Base-by-base conservation (phyloP, 768 basidiomycete species). In the Panus rudis region DNA sequence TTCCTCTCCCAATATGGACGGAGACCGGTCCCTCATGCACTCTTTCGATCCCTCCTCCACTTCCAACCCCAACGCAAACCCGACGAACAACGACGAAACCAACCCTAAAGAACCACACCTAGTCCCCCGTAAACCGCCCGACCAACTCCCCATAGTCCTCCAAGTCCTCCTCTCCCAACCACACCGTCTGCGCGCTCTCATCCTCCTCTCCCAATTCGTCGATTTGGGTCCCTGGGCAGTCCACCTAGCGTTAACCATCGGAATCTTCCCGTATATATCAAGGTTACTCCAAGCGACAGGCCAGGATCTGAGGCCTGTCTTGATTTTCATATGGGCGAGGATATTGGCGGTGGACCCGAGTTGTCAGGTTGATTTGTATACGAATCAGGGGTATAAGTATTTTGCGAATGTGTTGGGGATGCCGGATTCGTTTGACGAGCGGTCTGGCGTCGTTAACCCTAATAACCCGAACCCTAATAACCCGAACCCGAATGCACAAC, bases 191-290 rank as follows among this genome's bases (percentile, higher is more conserved):
- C 82, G 92, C 6, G 96, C 96, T 2, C 81, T 99, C 47, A 94
- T 97, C 51, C 79, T 97, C 19, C 76, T 99, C 4, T 94, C 92
- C 25, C 90, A 93, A 65, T 99, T 98, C 53, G 92, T 98, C 54
- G 96, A 99, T 59, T 78, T 99, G 6, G 96, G 96, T 0, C 93
- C 96, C 11, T 98, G 96, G 94, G 96, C 96, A 0, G 96, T 98
- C 37, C 87, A 96, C 52, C 79, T 97, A 12, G 92, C 94, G 11
- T 73, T 99, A 26, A 85, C 86, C 5, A 97, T 99, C 54, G 96
- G 96, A 11, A 97, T 98, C 57, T 98, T 97, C 69, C 94, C 96
- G 3, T 99, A 98, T 60, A 97, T 98, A 39, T 89, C 91, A 44
- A 93, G 96, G 56, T 76, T 99, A 4, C 75, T 99, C 6, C 92